Evolutionary conservation across 2,329 filamentous ascomycete genomes (phyloP).

Genomic region (Neocatenulostroma microsporum): DNA sequence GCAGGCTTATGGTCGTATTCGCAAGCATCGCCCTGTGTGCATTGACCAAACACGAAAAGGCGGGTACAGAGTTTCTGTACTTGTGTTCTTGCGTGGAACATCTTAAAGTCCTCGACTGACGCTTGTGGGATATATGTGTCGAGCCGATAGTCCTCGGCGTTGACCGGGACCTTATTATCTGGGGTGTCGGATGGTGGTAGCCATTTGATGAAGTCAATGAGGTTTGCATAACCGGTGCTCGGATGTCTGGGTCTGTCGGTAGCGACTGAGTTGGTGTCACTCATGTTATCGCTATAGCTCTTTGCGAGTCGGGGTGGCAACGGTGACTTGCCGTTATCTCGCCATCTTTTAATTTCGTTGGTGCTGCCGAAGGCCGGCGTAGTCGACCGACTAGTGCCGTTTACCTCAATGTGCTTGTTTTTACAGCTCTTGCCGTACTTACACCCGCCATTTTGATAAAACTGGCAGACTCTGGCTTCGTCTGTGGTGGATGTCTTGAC

Average conservation of each 20-base stretch:
- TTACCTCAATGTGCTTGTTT: conserved; percentile 17
- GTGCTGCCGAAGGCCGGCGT: not conserved
- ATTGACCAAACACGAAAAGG: conserved; percentile 34
- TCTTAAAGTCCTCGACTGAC: conserved; percentile 30
- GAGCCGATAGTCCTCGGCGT: conserved; percentile 41
- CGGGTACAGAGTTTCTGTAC: conserved; percentile 44
- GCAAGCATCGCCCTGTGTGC: conserved; percentile 31
- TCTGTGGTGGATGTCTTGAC: too few relatives aligned
- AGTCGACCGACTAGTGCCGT: conserved; percentile 9
- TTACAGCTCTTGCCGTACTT: conserved; percentile 25
- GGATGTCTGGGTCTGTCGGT: not conserved
- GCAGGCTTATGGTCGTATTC: conserved; percentile 42
- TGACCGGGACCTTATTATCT: conserved; percentile 37
- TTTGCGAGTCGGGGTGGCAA: conserved; percentile 10
- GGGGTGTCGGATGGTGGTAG: conserved; percentile 18
- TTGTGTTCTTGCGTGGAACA: conserved; percentile 34
- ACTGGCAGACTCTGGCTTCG: conserved; percentile 14
- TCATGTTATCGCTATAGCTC: conserved; percentile 17
- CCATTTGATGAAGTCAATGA: conserved; percentile 6
- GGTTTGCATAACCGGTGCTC: not conserved
- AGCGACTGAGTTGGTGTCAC: conserved; percentile 6
- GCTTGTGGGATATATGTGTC: conserved; percentile 37
- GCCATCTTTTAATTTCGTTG: conserved; percentile 11
- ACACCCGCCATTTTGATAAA: conserved; percentile 25
- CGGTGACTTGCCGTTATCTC: conserved; percentile 7